Evolutionary conservation across 2,329 filamentous ascomycete genomes (phyloP).

Genomic region (Aspergillus ruber): DNA sequence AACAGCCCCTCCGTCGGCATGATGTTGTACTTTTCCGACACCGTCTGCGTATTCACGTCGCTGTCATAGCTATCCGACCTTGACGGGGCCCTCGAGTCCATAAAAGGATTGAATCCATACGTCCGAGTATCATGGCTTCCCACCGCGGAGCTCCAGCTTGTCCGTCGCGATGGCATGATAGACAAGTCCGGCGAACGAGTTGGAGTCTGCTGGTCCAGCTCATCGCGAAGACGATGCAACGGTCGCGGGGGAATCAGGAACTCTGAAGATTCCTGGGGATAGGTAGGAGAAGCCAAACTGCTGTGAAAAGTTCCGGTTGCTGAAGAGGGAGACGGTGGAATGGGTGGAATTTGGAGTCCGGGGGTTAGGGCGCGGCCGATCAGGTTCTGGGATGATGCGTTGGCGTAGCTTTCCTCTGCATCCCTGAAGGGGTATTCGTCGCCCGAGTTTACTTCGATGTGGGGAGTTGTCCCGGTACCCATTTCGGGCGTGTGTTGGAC

Average conservation of each 20-base stretch:
- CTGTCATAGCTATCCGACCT: constrained; percentile 59
- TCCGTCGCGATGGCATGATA: constrained; percentile 53
- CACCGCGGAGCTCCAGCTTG: constrained; percentile 59
- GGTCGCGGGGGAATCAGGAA: constrained; percentile 38
- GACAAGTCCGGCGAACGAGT: constrained; percentile 46
- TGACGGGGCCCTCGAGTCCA: constrained; percentile 55
- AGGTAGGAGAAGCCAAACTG: constrained; percentile 44
- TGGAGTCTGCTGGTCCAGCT: constrained; percentile 34
- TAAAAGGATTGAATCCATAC: constrained; percentile 51
- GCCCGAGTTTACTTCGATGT: constrained; percentile 60
- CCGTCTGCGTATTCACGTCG: constrained; percentile 63
- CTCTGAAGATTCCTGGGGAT: constrained; percentile 42
- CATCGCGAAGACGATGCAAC: constrained; percentile 45
- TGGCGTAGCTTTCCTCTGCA: constrained; percentile 21
- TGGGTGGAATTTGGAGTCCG: constrained; percentile 6
- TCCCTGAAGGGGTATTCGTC: constrained; percentile 47
- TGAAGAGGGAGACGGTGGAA: not conserved
- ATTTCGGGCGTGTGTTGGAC: constrained; percentile 19
- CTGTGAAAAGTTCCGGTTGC: constrained; percentile 25
- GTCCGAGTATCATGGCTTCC: constrained; percentile 48
- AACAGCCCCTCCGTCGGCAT: constrained; percentile 60
- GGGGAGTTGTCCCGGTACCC: constrained; percentile 32
- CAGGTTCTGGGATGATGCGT: constrained; percentile 6
- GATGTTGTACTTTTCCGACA: constrained; percentile 68
- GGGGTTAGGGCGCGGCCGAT: constrained; percentile 16